Base-by-base conservation (phyloP, 2,329 filamentous ascomycete genomes). In the Claviceps sp. region DNA sequence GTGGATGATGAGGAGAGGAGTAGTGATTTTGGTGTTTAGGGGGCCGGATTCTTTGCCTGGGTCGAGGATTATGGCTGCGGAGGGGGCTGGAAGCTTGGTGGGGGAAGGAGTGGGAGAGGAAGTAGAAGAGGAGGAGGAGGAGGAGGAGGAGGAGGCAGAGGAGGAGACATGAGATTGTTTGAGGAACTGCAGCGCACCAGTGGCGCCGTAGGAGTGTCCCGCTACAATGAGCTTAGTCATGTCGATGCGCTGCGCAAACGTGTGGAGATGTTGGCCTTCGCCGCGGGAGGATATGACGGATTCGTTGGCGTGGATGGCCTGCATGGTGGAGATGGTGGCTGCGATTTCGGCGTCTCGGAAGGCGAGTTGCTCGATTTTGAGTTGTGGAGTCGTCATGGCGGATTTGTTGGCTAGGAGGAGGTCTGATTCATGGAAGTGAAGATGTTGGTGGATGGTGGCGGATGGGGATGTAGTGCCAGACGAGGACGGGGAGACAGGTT, bases 201-300 rank as follows among this genome's bases (percentile, higher is more conserved):
- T 85, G 2, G 80, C 82, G 47, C 82, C 82, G 64, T 81, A 84
- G 0, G 79, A 83, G 61, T 85, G 82, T 0, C 82, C 82, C 3
- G 70, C 76, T 8, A 85, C 70, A 45, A 78, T 71, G 57, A 82
- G 71, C 38, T 74, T 70, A 34, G 72, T 65, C 23, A 70, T 56
- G 60, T 82, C 73, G 6, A 86, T 71, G 9, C 79, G 71, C 51
- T 66, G 65, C 38, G 68, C 62, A 72, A 80, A 85, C 16, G 66
- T 64, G 3, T 66, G 58, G 1, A 82, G 69, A 55, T 66, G 65
- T 22, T 58, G 59, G 45, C 72, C 77, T 61, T 76, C 78, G 38
- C 55, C 59, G 56, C 71, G 73, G 9, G 71, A 64, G 65, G 76
- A 83, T 2, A 60, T 54, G 26, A 56, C 49, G 52, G 61, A 65